phyloP scores from a whole-genome alignment of 73 alveolate genomes.

The Halteria grandinella region DNA sequence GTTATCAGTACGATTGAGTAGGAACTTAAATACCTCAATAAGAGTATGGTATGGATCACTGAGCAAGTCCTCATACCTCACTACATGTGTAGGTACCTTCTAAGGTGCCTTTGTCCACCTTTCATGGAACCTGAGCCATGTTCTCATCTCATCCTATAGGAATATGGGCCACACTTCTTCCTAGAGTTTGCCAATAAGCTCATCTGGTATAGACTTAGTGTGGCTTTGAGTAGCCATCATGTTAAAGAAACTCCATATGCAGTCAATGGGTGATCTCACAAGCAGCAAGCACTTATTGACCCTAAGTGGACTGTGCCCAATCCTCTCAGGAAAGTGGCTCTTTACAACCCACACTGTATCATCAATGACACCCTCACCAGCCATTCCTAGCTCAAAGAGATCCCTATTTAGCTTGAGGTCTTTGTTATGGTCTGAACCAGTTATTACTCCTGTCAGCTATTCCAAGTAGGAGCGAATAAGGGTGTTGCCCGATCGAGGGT shows the following conservation, averaged over 20 bases:
- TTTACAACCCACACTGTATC: slow-evolving; percentile 61
- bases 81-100: slow-evolving; percentile 46
- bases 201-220: slow-evolving; percentile 48
- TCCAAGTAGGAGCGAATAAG: slow-evolving; percentile 62
- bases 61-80: slow-evolving; percentile 68
- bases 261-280: slow-evolving; percentile 67
- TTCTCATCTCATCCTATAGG: slow-evolving; percentile 55
- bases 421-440: slow-evolving; percentile 72
- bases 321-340: slow-evolving; percentile 72
- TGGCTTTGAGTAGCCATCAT: slow-evolving; percentile 74
- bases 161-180: slow-evolving; percentile 48
- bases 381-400: slow-evolving; percentile 60
- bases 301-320: slow-evolving; percentile 51
- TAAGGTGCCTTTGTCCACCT: slow-evolving; percentile 60
- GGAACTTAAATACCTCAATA: slow-evolving; percentile 43
- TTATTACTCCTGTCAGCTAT: slow-evolving; percentile 45
- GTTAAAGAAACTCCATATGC: slow-evolving; percentile 57
- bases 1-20: slow-evolving; percentile 16
- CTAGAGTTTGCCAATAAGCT: slow-evolving; percentile 23
- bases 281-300: slow-evolving; percentile 56
- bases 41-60: slow-evolving; percentile 45
- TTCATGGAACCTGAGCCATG: slow-evolving; percentile 66
- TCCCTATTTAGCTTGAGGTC: slow-evolving; percentile 50
- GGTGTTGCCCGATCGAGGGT: slow-evolving; percentile 74
- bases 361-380: slow-evolving; percentile 67